Conservation (phyloP, 73 alveolate genomes). For the Halteria grandinella region DNA sequence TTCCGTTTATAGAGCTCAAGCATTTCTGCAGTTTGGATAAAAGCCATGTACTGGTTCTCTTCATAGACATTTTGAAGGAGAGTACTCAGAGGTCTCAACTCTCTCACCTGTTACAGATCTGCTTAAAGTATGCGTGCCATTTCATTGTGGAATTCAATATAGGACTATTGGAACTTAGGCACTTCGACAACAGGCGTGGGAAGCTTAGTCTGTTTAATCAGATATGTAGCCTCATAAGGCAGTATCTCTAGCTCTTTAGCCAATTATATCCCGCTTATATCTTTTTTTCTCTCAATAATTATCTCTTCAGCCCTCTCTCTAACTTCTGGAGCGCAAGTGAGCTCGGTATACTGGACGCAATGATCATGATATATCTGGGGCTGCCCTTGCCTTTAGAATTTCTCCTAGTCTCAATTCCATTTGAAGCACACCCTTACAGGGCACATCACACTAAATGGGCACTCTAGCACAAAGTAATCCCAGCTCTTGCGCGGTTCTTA, state of each 20-base stretch:
- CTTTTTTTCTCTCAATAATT: neutral
- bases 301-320: neutral
- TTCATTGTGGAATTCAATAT: neutral
- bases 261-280: neutral
- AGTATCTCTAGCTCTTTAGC: neutral
- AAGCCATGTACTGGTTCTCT: neutral
- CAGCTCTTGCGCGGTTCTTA: neutral
- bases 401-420: neutral
- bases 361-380: neutral
- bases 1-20: constrained; percentile 4
- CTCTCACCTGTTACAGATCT: constrained; percentile 4
- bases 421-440: neutral
- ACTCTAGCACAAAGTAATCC: neutral
- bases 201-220: neutral
- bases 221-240: constrained; percentile 2
- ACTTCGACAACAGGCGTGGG: too few species aligned
- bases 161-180: too few species aligned
- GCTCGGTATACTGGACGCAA: neutral
- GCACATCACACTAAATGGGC: neutral
- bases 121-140: neutral
- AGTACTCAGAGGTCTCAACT: constrained; percentile 3
- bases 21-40: constrained; percentile 16
- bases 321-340: neutral
- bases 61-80: neutral
- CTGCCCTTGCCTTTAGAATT: neutral